A percentile compares a stretch with the other conserved stretches of the same genome.
Evolutionary conservation across 768 basidiomycete genomes (phyloP).

Genomic region (Pulveroboletus sp.): DNA sequence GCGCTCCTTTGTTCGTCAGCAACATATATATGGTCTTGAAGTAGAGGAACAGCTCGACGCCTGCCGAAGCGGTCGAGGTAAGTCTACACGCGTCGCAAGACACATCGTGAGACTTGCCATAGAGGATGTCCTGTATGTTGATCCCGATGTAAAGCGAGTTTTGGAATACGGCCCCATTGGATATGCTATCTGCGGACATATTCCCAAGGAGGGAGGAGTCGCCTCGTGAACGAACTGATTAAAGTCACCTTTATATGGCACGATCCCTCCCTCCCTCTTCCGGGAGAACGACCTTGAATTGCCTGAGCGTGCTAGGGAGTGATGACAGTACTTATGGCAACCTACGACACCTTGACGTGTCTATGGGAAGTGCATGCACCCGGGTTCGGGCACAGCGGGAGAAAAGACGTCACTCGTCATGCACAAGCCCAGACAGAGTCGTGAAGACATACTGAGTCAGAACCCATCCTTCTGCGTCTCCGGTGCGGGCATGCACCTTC

Average conservation of each 20-base stretch:
- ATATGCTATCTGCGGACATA: neutral
- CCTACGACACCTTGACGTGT: too few relatives aligned
- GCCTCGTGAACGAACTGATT: neutral
- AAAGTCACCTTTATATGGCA: slow-evolving; percentile 5
- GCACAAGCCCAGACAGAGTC: neutral
- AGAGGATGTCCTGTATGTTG: slow-evolving; percentile 17
- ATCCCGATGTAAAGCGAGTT: slow-evolving; percentile 12
- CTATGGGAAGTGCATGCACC: too few relatives aligned
- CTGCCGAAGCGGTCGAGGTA: slow-evolving; percentile 3
- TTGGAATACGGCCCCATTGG: slow-evolving; percentile 1
- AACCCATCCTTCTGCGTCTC: neutral
- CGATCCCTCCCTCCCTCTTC: neutral
- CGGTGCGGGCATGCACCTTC: too few relatives aligned
- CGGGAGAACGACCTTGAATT: neutral
- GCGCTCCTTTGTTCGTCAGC: neutral
- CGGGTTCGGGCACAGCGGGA: too few relatives aligned
- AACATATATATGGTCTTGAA: slow-evolving; percentile 17
- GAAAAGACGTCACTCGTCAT: neutral
- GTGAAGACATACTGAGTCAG: neutral
- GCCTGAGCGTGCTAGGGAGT: neutral
- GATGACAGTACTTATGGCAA: too few relatives aligned
- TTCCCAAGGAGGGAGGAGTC: neutral
- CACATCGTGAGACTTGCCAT: slow-evolving; percentile 14
- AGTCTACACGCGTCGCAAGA: neutral
- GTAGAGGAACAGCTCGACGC: slow-evolving; percentile 23